Evolutionary conservation across 116 monocot genomes (phyloP), one percentile per base, ranked within the genome.

Genomic region (Iris pallida): DNA sequence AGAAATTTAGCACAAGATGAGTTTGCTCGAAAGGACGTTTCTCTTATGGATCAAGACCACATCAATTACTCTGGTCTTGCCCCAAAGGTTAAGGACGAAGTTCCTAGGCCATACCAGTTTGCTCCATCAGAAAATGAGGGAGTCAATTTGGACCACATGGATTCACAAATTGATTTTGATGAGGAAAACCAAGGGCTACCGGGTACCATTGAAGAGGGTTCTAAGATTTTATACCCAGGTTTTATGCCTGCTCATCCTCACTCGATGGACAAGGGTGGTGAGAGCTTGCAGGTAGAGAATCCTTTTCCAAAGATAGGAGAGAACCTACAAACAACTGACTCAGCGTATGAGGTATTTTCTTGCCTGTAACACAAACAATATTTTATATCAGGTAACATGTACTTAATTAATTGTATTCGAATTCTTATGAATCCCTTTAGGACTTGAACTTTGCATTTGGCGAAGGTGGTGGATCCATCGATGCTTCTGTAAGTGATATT

Each of bases 41-140:
- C 87, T 66, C 85, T 87, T 48, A 88, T 92, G 65, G 90, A 92
- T 73, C 92, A 90, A 69, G 92, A 97, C 51, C 81, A 79, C 20
- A 71, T 75, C 62, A 65, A 49, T 66, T 81, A 73, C 60, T 47
- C 78, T 47, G 63, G 80, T 74, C 20, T 53, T n/a, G 45, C 73
- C 59, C 16, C 64, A 20, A 83, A 77, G 55, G 61, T 46, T 20
- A 73, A 79, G 48, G 78, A 76, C 16, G 81, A 53, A 43, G 64
- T 67, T 59, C 70, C 76, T 20, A 74, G 46, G 30, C 11, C 78
- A 45, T 81, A 81, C 41, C 78, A 80, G 13, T 75, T 78, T 55
- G 55, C 48, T 69, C 73, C 63, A 44, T 61, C 68, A 47, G 74
- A 79, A 57, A 54, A 58, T 63, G 71, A 74, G 47, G 62, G 57